phyloP scores from a whole-genome alignment of 495 filamentous ascomycete species.

The Clavariopsis aquatica region DNA sequence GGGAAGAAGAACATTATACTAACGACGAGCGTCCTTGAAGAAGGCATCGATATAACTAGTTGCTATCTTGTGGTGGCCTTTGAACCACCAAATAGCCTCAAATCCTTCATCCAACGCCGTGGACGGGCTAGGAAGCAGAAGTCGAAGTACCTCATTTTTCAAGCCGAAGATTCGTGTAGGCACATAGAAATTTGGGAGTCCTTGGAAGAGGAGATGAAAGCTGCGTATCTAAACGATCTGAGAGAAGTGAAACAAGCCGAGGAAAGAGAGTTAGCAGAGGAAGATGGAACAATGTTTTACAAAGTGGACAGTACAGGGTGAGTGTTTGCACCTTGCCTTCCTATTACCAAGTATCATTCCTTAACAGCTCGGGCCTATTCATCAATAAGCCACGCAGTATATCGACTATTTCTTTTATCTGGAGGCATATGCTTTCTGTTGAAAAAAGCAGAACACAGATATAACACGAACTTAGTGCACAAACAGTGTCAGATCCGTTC shows the following conservation, averaged over 20 bases:
- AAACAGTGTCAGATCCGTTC: not conserved
- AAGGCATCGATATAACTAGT: slow-evolving; percentile 85
- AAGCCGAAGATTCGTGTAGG: slow-evolving; percentile 46
- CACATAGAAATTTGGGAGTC: slow-evolving; percentile 53
- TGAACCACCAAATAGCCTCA: slow-evolving; percentile 71
- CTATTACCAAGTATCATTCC: not conserved
- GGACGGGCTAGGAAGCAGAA: slow-evolving; percentile 73
- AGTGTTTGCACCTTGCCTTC: slow-evolving; percentile 35
- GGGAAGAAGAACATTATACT: slow-evolving; percentile 77
- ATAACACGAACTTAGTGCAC: no score
- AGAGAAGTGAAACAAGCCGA: slow-evolving; percentile 52
- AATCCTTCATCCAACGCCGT: slow-evolving; percentile 85
- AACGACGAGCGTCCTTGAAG: slow-evolving; percentile 82
- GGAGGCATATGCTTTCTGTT: no score
- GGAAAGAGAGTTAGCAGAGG: slow-evolving; percentile 55
- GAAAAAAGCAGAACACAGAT: no score
- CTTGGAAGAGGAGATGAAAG: slow-evolving; percentile 73
- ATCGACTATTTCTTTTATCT: no score
- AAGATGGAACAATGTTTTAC: slow-evolving; percentile 52
- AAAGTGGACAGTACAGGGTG: slow-evolving; percentile 58
- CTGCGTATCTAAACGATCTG: slow-evolving; percentile 69
- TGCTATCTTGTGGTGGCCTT: slow-evolving; percentile 90
- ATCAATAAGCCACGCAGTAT: no score
- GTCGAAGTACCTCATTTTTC: slow-evolving; percentile 72
- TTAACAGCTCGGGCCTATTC: no score